Evolutionary conservation across 2,329 filamentous ascomycete species (phyloP).

Genomic region (Fusarium napiforme): DNA sequence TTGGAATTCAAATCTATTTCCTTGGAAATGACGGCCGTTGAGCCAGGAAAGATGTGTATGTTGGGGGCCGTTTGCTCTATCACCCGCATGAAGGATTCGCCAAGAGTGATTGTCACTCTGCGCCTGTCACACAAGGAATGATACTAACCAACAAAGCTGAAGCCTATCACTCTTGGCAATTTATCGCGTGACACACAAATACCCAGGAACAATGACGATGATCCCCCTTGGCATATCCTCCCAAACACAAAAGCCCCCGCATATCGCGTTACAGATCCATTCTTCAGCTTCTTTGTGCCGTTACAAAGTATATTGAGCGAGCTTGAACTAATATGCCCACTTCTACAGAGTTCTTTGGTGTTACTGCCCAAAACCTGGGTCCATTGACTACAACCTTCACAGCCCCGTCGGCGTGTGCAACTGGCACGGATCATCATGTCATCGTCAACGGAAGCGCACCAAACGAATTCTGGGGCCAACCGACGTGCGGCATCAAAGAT

Average conservation of each 20-base stretch:
- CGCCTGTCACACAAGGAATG: fast-evolving
- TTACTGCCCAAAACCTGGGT: not conserved
- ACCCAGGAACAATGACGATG: not conserved
- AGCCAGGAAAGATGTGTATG: fast-evolving
- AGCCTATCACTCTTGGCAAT: not conserved
- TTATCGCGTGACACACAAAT: not conserved
- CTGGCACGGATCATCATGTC: not conserved
- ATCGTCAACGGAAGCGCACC: not conserved
- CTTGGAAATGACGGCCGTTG: not conserved
- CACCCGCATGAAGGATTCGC: not conserved
- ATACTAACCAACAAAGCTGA: not conserved
- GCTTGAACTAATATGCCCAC: not conserved
- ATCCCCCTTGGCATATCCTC: not conserved
- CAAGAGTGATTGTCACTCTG: not conserved
- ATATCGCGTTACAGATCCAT: not conserved
- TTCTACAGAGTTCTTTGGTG: conserved; percentile 4
- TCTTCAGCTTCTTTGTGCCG: not conserved
- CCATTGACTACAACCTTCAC: not conserved
- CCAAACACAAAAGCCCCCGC: not conserved
- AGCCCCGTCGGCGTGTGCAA: not conserved
- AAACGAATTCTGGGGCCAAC: fast-evolving
- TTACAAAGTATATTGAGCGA: not conserved
- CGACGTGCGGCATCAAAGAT: not conserved
- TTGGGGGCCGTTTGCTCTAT: not conserved
- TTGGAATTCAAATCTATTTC: fast-evolving